These are phyloP conservation scores for Sarocladiaceae sp. DNA, from an alignment of 2,329 filamentous ascomycete genomes.

Conservation along the genomic window DNA sequence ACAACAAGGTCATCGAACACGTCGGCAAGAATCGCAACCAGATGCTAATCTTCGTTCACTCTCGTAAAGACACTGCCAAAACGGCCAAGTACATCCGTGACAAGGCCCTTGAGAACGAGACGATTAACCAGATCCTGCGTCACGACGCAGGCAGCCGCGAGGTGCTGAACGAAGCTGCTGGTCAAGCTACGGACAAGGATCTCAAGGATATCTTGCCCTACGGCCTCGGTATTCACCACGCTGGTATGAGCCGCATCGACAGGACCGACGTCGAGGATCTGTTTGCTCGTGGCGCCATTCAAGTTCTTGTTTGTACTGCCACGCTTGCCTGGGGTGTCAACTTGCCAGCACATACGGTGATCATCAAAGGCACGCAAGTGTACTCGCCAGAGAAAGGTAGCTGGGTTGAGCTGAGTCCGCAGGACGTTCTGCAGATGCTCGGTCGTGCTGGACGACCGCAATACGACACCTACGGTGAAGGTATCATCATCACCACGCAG, in stretches of 20 bases:
- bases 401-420: slow-evolving; percentile 95
- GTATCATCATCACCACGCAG: slow-evolving; percentile 97
- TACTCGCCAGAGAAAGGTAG: slow-evolving; percentile 98
- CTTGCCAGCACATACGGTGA: slow-evolving; percentile 91
- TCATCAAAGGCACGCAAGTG: slow-evolving; percentile 97
- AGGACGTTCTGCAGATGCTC: slow-evolving; percentile 98
- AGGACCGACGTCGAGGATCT: slow-evolving; percentile 92
- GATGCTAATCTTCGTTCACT: slow-evolving; percentile 99
- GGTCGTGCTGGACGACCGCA: slow-evolving; percentile 94
- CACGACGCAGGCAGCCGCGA: slow-evolving; percentile 89
- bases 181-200: slow-evolving; percentile 75
- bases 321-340: slow-evolving; percentile 99
- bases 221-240: slow-evolving; percentile 96
- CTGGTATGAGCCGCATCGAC: slow-evolving; percentile 93
- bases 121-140: slow-evolving; percentile 89
- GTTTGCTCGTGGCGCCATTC: slow-evolving; percentile 83
- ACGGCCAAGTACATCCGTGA: slow-evolving; percentile 94
- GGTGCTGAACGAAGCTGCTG: slow-evolving; percentile 78
- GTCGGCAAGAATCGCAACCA: slow-evolving; percentile 90
- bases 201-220: slow-evolving; percentile 93
- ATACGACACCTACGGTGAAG: slow-evolving; percentile 95
- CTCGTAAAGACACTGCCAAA: slow-evolving; percentile 95
- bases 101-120: slow-evolving; percentile 94
- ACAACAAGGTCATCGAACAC: slow-evolving; percentile 94
- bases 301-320: slow-evolving; percentile 93